A percentile compares a stretch with the other conserved stretches of the same genome.
These are phyloP conservation scores for Cyclotella choctawhatcheeana DNA, from an alignment of 108 stramenopile species.

Conservation along the genomic window DNA sequence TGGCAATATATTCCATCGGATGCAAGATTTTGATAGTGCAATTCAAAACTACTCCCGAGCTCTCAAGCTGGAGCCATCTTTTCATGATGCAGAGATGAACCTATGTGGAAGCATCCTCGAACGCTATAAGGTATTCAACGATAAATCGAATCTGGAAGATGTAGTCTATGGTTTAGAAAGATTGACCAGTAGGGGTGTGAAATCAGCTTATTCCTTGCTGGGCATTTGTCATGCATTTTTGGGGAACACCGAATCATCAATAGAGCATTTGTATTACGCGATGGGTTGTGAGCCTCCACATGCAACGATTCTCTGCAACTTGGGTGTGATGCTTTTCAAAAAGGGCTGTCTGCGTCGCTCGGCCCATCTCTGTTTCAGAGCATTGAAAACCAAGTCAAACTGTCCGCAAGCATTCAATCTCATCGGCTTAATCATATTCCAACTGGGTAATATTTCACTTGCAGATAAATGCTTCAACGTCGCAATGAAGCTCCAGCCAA, in stretches of 20 bases:
- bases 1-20: background rate
- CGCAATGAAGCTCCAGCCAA: background rate
- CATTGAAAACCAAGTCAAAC: constrained; percentile 2
- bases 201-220: background rate
- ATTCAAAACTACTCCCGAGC: constrained; percentile 1
- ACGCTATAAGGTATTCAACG: background rate
- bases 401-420: background rate
- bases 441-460: background rate
- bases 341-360: background rate
- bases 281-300: background rate
- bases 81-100: constrained; percentile 1
- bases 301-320: background rate
- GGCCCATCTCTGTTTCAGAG: background rate
- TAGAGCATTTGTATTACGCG: background rate
- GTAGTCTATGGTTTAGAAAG: background rate
- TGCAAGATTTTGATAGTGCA: constrained; percentile 1
- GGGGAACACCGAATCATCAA: background rate
- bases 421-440: background rate
- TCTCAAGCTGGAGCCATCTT: constrained; percentile 7
- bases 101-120: background rate
- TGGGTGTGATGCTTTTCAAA: background rate
- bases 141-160: background rate
- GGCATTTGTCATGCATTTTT: background rate
- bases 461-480: constrained; percentile 3
- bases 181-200: background rate